Base-by-base conservation (phyloP, 257 asterid genomes). In the Buddleja alternifolia region DNA sequence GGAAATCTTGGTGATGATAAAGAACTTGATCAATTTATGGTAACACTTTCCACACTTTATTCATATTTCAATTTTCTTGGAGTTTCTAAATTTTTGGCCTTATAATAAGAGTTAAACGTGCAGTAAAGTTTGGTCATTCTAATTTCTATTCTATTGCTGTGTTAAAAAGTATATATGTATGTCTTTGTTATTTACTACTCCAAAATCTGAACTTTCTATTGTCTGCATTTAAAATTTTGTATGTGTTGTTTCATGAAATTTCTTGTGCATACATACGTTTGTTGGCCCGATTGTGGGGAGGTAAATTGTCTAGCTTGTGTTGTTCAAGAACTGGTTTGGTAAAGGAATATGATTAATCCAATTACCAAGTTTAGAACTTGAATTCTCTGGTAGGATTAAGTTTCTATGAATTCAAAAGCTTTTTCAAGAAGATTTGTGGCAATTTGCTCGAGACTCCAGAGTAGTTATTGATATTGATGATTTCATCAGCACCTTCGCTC, bases 21-120 rank as follows among this genome's bases (percentile, higher is more conserved):
- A 36, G 90, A 84, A 24, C 96, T 89, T 25, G 94, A 89, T 52
- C 96, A 83, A 36, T 89, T 89, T 68, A 81, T 89, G 94, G 94
- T 89, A 58, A 41, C 25, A 7, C 4, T 20, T 21, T 16, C 16
- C 50, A 44, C 9, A 34, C 32, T 20, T 56, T 19, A 0, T n/a
- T 15, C n/a, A n/a, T n/a, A n/a, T n/a, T n/a, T 53, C 45, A 8
- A n/a, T 63, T 63, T 19, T 44, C 51, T 10, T 5, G 4, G 14
- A n/a, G n/a, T n/a, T n/a, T n/a, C n/a, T 41, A 12, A 7, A 6
- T 14, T 54, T 40, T 6, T 11, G 67, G 52, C 11, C 5, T 41
- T 20, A 14, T n/a, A n/a, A n/a, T n/a, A n/a, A n/a, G n/a, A n/a
- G n/a, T n/a, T n/a, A n/a, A n/a, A n/a, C n/a, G n/a, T n/a, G n/a